Evolutionary conservation across 495 filamentous ascomycete species (phyloP), one percentile per base, ranked within the genome.

Genomic region (Neurospora tetrasperma): DNA sequence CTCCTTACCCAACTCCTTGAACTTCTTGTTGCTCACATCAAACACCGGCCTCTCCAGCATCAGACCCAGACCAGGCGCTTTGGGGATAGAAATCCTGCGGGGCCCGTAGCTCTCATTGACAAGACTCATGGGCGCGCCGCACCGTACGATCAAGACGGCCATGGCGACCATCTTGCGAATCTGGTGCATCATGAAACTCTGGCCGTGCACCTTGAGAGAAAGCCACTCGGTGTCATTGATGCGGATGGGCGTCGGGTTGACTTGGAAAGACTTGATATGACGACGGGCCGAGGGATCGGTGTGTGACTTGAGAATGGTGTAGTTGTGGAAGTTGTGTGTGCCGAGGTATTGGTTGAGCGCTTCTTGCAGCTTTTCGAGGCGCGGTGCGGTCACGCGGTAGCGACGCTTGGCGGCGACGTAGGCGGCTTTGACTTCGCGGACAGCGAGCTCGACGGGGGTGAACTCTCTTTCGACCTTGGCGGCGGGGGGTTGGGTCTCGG

Each of bases 141-240:
- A 93, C 54, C 96, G 89, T 3, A 94, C 90, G 5, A 94, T 84
- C 71, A 99, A 87, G 10, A 93, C 86, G 44, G 90, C 92, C 93
- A 98, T 94, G 74, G 91, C 92, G 18, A 99, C 92, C 96, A 99
- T 99, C 82, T 97, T 98, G 73, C 96, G 91, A 81, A 99, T 99
- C 82, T 99, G 96, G 80, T 99, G 96, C 96, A 99, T 99, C 96
- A 99, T 99, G 86, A 99, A 99, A 73, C 90, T 94, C 82, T 99
- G 96, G 0, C 96, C 96, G 81, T 98, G 96, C 20, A 99, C 93
- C 76, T 96, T 97, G 71, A 98, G 85, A 38, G 92, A 95, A 9
- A 99, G 86, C 96, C 96, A 99, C 82, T 99, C 90, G 18, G 93
- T 97, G 79, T 93, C 91, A 75, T 94, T 87, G 80, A 97, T 96